phyloP scores from a whole-genome alignment of 2,329 filamentous ascomycete genomes.

The Pseudocercospora fuligena region DNA sequence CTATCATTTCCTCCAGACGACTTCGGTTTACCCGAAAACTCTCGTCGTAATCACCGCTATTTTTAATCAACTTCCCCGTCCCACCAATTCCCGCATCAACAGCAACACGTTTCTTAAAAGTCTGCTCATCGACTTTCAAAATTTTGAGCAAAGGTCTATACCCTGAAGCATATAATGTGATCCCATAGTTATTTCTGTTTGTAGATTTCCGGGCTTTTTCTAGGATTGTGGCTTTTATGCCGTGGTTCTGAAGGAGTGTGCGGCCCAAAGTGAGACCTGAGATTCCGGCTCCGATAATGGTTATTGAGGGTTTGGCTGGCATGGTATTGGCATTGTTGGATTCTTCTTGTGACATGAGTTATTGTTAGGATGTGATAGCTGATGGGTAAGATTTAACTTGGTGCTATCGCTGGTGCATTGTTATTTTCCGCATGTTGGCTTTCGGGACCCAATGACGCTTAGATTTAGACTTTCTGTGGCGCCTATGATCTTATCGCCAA shows the following conservation, averaged over 20 bases:
- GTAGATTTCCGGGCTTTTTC: constrained; percentile 36
- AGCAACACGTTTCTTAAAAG: constrained; percentile 40
- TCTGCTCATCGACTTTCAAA: constrained; percentile 40
- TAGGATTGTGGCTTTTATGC: constrained; percentile 42
- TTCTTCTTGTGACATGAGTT: background rate
- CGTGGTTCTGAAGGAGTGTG: constrained; percentile 39
- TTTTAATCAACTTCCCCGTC: constrained; percentile 29
- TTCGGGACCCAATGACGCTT: background rate
- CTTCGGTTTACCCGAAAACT: constrained; percentile 45
- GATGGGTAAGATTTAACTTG: background rate
- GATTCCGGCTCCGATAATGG: constrained; percentile 53
- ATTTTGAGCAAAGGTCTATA: constrained; percentile 42
- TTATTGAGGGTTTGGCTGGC: constrained; percentile 31
- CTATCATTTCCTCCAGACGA: constrained; percentile 43
- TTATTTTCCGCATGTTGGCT: background rate
- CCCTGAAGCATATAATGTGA: constrained; percentile 43
- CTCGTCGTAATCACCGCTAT: background rate
- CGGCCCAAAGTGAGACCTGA: constrained; percentile 49
- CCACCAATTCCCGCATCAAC: constrained; percentile 40
- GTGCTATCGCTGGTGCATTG: background rate
- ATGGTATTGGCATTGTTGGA: background rate
- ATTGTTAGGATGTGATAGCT: background rate
- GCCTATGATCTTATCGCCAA: background rate
- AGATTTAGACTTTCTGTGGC: background rate
- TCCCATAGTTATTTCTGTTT: constrained; percentile 45